These are phyloP conservation scores for Starmerella stigmatis DNA, from an alignment of 805 yeast genomes.

Conservation along the genomic window DNA sequence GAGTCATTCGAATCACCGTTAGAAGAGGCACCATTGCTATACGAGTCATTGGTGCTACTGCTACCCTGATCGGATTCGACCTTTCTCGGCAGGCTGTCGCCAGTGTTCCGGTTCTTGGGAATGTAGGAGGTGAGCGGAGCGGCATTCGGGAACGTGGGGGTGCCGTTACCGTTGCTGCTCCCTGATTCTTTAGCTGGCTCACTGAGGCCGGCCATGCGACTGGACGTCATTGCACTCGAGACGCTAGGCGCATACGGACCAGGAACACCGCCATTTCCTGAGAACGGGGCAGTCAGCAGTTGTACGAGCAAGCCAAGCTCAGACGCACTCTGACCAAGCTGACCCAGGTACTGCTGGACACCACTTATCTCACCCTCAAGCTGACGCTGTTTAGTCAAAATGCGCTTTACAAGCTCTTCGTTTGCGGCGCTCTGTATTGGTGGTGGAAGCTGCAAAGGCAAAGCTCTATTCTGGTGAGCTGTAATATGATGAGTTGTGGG, in stretches of 20 bases:
- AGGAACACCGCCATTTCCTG: neutral
- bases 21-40: constrained; percentile 3
- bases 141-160: constrained; percentile 13
- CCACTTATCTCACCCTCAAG: constrained; percentile 13
- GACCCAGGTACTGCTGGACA: constrained; percentile 13
- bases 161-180: neutral
- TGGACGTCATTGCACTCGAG: constrained; percentile 2
- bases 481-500: too few species aligned
- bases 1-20: constrained; percentile 13
- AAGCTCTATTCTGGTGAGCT: neutral
- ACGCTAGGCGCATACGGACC: neutral
- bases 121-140: constrained; percentile 18
- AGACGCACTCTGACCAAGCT: constrained; percentile 16
- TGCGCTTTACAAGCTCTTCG: constrained; percentile 16
- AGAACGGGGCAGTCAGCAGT: constrained; percentile 11
- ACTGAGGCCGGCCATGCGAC: neutral
- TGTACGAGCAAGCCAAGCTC: constrained; percentile 19
- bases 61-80: constrained; percentile 10
- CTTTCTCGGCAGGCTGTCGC: neutral
- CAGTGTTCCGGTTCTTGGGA: neutral
- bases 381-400: constrained; percentile 16
- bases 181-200: neutral
- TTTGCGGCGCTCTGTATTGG: constrained; percentile 12
- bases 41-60: neutral
- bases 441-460: constrained; percentile 5